Base-by-base conservation (phyloP, 257 asterid genomes). In the Solanum sejunctum region DNA sequence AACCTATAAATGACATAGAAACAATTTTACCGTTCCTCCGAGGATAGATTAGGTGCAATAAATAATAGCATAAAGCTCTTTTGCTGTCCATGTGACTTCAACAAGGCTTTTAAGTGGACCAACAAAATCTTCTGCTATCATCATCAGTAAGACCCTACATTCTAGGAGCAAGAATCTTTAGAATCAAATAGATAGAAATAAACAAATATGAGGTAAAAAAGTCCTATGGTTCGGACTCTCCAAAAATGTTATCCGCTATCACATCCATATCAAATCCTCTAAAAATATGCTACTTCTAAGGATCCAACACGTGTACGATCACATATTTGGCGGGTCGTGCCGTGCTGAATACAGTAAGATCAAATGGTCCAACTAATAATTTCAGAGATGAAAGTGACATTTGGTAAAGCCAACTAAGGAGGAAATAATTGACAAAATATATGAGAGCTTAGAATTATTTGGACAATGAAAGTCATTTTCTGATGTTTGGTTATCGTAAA, bases 81-180 rank as follows among this genome's bases (percentile, higher is more conserved):
- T 89, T 10, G 95, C 97, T 17, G 94, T 92, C 98, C 97, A 92
- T 85, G 98, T 93, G 10, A 89, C 91, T 82, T 88, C 95, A 23
- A 84, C 89, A 47, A 94, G 90, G 80, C 86, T 86, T 84, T 87
- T 87, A 12, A 94, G 83, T 41, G 83, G 80, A 82, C 81, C 15
- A 3, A 80, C 86, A 17, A 92, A 88, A 82, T 91, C 97, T 32
- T 91, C 92, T 1, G 85, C 93, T 11, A 90, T 88, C 80, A 87
- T 89, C 89, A 87, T 86, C 87, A 93, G 80, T 80, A 92, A 84
- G 47, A 86, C 88, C 88, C 92, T 90, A 52, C 98, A 95, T 86
- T 90, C 97, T 93, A 85, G 61, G 83, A 26, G 61, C 26, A 80
- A 32, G 2, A 57, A 73, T 12, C 7, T 45, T 51, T 10, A 43